Conservation (phyloP, 1,284 basidiomycete genomes). For the Amylostereum chailletii region DNA sequence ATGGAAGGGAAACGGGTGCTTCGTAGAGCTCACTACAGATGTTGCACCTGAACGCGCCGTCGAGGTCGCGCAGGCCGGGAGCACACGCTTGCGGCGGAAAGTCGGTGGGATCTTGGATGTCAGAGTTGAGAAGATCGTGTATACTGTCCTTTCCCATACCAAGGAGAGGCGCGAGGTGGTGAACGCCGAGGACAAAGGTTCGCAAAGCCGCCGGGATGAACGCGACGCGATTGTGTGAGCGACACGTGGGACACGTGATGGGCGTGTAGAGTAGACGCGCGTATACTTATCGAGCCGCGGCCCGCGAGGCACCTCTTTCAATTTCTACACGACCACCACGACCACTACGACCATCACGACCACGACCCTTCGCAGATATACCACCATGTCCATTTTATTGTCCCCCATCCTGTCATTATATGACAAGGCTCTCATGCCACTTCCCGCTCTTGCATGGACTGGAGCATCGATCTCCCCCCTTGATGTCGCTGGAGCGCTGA, state of each 20-base stretch:
- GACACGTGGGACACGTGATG: not conserved
- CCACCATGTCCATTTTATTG: not conserved
- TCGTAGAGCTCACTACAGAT: conserved; percentile 67
- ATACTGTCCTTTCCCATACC: conserved; percentile 8
- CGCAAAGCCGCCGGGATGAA: not conserved
- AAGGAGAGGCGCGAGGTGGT: not conserved
- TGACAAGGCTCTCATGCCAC: conserved; percentile 44
- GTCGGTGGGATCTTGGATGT: conserved; percentile 60
- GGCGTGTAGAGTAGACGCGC: not conserved
- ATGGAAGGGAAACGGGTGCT: conserved; percentile 59
- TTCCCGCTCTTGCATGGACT: conserved; percentile 62
- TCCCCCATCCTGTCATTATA: conserved; percentile 44
- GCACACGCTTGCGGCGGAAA: conserved; percentile 38
- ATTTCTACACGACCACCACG: not conserved
- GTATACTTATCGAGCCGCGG: not conserved
- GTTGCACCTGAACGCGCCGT: conserved; percentile 55
- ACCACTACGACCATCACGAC: not conserved
- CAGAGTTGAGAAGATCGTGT: conserved; percentile 13
- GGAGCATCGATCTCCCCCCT: conserved; percentile 49
- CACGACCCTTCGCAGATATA: no score
- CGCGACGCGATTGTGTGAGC: not conserved
- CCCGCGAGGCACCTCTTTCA: not conserved
- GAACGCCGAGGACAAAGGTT: not conserved
- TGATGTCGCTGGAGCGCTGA: conserved; percentile 55
- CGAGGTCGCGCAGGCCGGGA: conserved; percentile 51